phyloP scores from a whole-genome alignment of 306 rosid genomes.

The Prunus padus region DNA sequence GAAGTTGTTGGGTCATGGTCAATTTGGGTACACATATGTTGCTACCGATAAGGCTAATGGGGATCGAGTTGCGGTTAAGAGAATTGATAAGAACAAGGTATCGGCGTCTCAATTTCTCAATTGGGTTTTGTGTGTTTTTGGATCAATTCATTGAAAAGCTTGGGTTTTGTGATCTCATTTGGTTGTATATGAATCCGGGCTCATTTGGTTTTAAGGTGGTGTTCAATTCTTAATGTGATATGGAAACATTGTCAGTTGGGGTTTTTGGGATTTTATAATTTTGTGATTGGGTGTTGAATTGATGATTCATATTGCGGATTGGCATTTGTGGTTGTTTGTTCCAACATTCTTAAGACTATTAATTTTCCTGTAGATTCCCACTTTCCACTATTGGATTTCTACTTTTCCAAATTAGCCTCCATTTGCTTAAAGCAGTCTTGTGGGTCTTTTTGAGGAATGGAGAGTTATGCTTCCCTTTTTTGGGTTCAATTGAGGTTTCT shows the following conservation, averaged over 20 bases:
- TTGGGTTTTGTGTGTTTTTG: background rate
- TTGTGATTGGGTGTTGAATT: slow-evolving; percentile 19
- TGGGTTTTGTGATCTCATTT: slow-evolving; percentile 6
- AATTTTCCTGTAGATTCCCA: slow-evolving; percentile 25
- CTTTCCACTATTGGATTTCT: slow-evolving; percentile 19
- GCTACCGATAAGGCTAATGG: slow-evolving; percentile 74
- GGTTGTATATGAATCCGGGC: slow-evolving; percentile 3
- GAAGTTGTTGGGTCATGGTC: slow-evolving; percentile 91
- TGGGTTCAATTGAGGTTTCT: slow-evolving; percentile 2
- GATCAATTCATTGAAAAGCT: slow-evolving; percentile 7
- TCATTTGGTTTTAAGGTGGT: background rate
- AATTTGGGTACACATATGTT: slow-evolving; percentile 92
- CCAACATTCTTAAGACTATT: background rate
- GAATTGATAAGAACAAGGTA: slow-evolving; percentile 88
- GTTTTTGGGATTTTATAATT: background rate
- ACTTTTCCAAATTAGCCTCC: slow-evolving; percentile 7
- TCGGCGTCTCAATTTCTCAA: slow-evolving; percentile 7
- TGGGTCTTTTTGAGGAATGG: background rate
- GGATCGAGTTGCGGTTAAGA: slow-evolving; percentile 94
- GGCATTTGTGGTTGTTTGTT: slow-evolving; percentile 16
- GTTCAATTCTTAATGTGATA: no score
- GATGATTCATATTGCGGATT: slow-evolving; percentile 24
- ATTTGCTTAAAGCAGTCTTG: slow-evolving; percentile 11
- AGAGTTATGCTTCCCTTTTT: background rate
- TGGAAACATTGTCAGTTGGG: background rate